phyloP scores from a whole-genome alignment of 108 stramenopile species.

The Conticribra guillardii region DNA sequence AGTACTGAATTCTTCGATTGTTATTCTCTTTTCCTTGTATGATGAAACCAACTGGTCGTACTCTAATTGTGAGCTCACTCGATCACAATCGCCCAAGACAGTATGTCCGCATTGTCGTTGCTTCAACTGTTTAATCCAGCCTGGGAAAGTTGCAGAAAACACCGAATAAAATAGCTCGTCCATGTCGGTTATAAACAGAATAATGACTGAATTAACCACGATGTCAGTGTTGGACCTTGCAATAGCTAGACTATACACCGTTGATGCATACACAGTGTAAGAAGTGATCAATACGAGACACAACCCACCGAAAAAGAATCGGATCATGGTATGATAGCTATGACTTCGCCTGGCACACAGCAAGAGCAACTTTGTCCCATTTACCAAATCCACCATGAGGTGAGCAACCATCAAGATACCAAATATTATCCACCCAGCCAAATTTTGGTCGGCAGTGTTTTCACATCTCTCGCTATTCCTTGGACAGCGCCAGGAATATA shows the following conservation, averaged over 20 bases:
- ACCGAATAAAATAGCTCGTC: slow-evolving; percentile 16
- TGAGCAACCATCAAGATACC: slow-evolving; percentile 11
- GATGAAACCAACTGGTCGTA: too few species aligned
- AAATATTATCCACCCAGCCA: slow-evolving; percentile 9
- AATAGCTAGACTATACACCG: slow-evolving; percentile 16
- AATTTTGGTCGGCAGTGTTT: not conserved
- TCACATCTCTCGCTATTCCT: not conserved
- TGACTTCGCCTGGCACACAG: slow-evolving; percentile 9
- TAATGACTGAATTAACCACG: slow-evolving; percentile 15
- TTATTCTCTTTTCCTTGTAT: too few species aligned
- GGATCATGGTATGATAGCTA: not conserved
- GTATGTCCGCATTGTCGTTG: too few species aligned
- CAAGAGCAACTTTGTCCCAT: slow-evolving; percentile 12
- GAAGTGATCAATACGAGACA: not conserved
- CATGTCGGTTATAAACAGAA: slow-evolving; percentile 14
- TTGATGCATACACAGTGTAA: slow-evolving; percentile 10
- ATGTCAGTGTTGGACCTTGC: slow-evolving; percentile 18
- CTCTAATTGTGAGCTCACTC: too few species aligned
- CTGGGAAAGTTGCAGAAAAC: not conserved
- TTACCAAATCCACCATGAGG: slow-evolving; percentile 5
- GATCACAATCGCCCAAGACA: too few species aligned
- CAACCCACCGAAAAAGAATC: slow-evolving; percentile 8
- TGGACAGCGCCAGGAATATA: slow-evolving; percentile 18
- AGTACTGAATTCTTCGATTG: too few species aligned
- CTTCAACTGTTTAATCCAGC: not conserved